Conservation (phyloP, 2,329 filamentous ascomycete species). For the Trichoderma pleuroti region DNA sequence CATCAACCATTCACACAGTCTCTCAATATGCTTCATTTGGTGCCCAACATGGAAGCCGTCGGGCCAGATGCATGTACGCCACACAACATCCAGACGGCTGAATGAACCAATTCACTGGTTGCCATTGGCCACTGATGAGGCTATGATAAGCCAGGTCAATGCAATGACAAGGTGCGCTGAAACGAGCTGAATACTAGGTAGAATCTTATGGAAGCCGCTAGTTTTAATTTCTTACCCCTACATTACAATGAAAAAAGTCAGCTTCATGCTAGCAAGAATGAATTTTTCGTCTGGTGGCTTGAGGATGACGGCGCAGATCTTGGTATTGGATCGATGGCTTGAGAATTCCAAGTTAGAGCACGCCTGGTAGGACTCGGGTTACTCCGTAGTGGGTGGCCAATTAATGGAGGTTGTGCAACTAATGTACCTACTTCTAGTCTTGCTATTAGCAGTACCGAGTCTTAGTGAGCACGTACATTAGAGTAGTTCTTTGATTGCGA, state of each 20-base stretch:
- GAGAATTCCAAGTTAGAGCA: neutral
- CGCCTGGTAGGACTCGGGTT: neutral
- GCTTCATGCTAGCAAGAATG: neutral
- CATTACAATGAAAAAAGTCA: neutral
- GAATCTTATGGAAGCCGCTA: neutral
- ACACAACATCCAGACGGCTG: neutral
- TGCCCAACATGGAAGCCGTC: neutral
- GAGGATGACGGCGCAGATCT: conserved; percentile 3
- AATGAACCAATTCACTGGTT: neutral
- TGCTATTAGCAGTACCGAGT: neutral
- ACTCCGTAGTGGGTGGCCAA: neutral
- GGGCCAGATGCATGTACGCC: neutral
- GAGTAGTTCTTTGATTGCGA: neutral
- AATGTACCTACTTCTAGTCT: neutral
- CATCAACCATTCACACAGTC: neutral
- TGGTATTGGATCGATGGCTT: neutral
- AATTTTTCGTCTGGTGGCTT: neutral
- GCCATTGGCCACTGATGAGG: neutral
- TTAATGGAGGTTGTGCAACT: too few relatives aligned
- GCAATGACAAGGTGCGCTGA: neutral
- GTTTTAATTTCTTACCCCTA: neutral
- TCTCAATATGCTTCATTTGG: neutral
- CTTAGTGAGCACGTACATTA: neutral
- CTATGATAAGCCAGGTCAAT: neutral
- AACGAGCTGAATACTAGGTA: neutral